Evolutionary conservation across 2,329 filamentous ascomycete genomes (phyloP).

Genomic region (Hymenoscyphus linearis): DNA sequence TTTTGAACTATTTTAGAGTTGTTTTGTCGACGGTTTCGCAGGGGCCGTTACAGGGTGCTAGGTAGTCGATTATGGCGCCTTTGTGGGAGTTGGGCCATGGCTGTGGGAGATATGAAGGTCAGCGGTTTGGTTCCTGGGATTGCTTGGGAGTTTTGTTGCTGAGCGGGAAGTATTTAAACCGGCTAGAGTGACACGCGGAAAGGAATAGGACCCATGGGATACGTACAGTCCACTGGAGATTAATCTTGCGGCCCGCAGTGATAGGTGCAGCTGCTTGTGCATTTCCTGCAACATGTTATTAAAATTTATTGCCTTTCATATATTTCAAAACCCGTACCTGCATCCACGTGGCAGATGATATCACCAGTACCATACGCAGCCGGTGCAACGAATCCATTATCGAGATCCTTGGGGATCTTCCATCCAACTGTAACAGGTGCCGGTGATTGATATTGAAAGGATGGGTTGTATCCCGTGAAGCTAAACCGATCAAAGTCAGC

Average conservation of each 20-base stretch:
- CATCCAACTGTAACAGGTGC: conserved; percentile 47
- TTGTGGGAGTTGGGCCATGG: conserved; percentile 60
- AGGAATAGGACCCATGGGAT: too few relatives aligned
- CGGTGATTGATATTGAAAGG: conserved; percentile 30
- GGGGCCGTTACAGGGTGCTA: conserved; percentile 34
- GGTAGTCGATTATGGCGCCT: conserved; percentile 30
- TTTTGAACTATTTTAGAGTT: conserved; percentile 39
- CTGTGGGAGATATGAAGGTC: too few relatives aligned
- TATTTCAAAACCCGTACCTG: conserved; percentile 23
- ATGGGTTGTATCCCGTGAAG: conserved; percentile 34
- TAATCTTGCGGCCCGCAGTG: conserved; percentile 52
- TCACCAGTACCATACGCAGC: conserved; percentile 42
- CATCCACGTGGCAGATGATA: conserved; percentile 58
- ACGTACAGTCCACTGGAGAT: conserved; percentile 38
- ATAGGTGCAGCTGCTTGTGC: conserved; percentile 48
- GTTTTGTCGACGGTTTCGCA: conserved; percentile 39
- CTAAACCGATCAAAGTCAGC: conserved; percentile 9
- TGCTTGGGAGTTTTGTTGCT: too few relatives aligned
- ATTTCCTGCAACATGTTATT: conserved; percentile 39
- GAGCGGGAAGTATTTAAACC: too few relatives aligned
- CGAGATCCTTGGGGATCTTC: conserved; percentile 41
- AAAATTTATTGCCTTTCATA: too few relatives aligned
- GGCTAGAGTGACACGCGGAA: too few relatives aligned
- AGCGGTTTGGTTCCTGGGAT: too few relatives aligned
- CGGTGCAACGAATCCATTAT: conserved; percentile 48